A percentile compares a stretch with the other conserved stretches of the same genome.
Conservation (phyloP, 371 early-diverging fungal species). For the Nematocida homosporus region DNA sequence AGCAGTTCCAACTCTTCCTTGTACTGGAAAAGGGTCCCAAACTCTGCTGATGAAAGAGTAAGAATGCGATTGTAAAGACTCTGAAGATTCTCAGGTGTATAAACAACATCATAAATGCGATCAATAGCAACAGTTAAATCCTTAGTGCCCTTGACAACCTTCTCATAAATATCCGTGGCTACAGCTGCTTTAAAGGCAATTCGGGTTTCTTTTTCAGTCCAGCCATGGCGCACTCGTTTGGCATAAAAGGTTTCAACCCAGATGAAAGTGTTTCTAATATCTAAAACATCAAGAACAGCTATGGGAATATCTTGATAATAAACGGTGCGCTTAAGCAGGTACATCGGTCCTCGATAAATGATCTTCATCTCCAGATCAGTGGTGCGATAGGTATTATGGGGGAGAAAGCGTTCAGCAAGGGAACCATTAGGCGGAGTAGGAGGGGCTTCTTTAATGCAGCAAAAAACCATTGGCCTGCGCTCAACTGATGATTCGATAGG, state of each 20-base stretch:
- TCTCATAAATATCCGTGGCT: conserved; percentile 11
- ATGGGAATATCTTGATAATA: background rate
- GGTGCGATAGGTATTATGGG: background rate
- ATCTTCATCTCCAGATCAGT: conserved; percentile 34
- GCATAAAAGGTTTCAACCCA: conserved; percentile 39
- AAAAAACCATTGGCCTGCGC: too few species aligned
- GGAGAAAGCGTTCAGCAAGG: too few species aligned
- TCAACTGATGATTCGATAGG: too few species aligned
- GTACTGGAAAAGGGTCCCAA: conserved; percentile 8
- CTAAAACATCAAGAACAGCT: conserved; percentile 41
- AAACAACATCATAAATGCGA: conserved; percentile 22
- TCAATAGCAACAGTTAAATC: conserved; percentile 22
- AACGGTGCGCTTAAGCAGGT: conserved; percentile 18
- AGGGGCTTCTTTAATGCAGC: too few species aligned
- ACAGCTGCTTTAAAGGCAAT: conserved; percentile 18
- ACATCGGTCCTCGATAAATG: background rate
- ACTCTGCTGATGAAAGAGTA: conserved; percentile 3
- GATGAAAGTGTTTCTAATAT: conserved; percentile 41
- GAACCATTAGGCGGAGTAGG: too few species aligned
- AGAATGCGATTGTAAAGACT: conserved; percentile 5
- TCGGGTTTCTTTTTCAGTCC: conserved; percentile 14
- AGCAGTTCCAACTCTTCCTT: conserved; percentile 41
- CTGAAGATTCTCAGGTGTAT: conserved; percentile 17
- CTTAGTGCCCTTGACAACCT: conserved; percentile 9
- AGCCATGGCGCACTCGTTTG: conserved; percentile 14